A percentile compares a stretch with the other conserved stretches of the same genome.
Evolutionary conservation across 805 yeast genomes (phyloP).

Genomic region (Lipomyces sp.): DNA sequence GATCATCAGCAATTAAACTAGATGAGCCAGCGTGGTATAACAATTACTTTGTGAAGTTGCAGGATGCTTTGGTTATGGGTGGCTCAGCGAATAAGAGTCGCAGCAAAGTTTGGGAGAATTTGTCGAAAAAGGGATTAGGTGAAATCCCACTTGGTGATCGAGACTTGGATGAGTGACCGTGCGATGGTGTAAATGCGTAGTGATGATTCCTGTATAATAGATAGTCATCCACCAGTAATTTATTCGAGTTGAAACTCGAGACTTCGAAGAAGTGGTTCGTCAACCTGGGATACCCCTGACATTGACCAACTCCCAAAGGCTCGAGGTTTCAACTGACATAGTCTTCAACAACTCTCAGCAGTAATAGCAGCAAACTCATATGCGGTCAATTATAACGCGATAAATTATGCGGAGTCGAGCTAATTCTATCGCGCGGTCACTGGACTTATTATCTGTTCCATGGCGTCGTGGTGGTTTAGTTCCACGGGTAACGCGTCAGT

Average conservation of each 20-base stretch:
- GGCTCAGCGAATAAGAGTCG: not conserved
- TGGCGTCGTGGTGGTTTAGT: not conserved
- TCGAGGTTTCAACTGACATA: not conserved
- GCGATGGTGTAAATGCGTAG: not conserved
- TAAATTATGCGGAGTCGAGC: not conserved
- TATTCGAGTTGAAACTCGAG: too few species aligned
- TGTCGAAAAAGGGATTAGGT: not conserved
- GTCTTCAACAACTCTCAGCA: not conserved
- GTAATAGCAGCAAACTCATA: not conserved
- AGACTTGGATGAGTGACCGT: not conserved
- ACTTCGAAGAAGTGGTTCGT: not conserved
- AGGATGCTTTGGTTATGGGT: conserved; percentile 20
- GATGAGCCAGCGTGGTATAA: conserved; percentile 28
- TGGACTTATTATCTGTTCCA: not conserved
- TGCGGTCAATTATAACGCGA: not conserved
- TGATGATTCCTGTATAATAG: too few species aligned
- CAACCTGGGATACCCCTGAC: not conserved
- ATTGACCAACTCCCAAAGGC: not conserved
- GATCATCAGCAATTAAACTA: conserved; percentile 12
- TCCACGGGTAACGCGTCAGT: not conserved
- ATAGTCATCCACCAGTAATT: too few species aligned
- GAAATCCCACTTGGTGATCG: not conserved
- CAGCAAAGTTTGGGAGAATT: not conserved
- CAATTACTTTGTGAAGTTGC: conserved; percentile 14
- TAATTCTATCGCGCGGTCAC: not conserved